Percentiles rank a stretch among this genome's conserved stretches.
Evolutionary conservation across 73 alveolate genomes (phyloP).

Genomic region (Stentor coeruleus): DNA sequence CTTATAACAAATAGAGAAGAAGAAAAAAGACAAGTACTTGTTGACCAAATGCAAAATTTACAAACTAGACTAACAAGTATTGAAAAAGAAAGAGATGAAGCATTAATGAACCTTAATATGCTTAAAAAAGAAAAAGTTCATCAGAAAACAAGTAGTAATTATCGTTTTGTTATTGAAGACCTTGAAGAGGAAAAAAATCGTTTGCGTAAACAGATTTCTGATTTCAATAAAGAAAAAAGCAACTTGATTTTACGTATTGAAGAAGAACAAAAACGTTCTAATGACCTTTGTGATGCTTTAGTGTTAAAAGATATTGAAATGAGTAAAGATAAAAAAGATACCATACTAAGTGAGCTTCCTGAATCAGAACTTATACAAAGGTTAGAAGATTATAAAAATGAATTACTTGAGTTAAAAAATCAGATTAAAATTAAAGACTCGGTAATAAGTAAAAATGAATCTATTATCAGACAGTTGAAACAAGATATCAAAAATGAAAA

Average conservation of each 20-base stretch:
- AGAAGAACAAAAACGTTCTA: background rate
- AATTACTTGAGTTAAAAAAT: background rate
- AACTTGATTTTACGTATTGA: background rate
- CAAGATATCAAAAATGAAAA: slow-evolving; percentile 6
- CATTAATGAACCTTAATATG: background rate
- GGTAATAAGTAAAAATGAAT: background rate
- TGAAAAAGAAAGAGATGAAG: slow-evolving; percentile 20
- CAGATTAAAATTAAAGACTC: slow-evolving; percentile 7
- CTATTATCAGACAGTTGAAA: background rate
- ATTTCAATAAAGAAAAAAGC: background rate
- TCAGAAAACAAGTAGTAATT: background rate
- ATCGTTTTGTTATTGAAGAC: background rate
- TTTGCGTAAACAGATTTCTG: background rate
- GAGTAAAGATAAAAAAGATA: background rate
- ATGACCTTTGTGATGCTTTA: background rate
- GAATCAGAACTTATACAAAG: background rate
- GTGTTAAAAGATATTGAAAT: slow-evolving; percentile 10
- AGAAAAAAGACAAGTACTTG: background rate
- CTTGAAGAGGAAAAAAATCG: background rate
- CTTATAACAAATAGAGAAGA: background rate
- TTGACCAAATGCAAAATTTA: background rate
- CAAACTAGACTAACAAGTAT: background rate
- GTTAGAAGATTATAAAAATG: background rate
- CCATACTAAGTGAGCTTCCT: background rate
- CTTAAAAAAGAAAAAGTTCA: background rate